Evolutionary conservation across 306 rosid genomes (phyloP).

Genomic region (Quercus berberidifolia): DNA sequence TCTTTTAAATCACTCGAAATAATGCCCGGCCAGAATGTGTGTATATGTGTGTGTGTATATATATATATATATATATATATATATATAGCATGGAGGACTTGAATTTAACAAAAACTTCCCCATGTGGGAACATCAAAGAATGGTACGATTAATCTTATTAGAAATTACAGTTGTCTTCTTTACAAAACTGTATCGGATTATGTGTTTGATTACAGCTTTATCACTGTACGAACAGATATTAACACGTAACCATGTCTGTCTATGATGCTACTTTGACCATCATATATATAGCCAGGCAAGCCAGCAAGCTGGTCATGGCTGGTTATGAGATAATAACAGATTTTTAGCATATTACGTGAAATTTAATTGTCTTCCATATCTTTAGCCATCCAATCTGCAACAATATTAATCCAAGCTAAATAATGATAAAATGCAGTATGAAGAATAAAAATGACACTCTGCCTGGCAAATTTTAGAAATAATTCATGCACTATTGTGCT

Average conservation of each 20-base stretch:
- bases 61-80: not conserved
- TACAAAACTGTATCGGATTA: not conserved
- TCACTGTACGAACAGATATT: slow-evolving; percentile 17
- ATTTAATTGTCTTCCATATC: not conserved
- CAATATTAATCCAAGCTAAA: not conserved
- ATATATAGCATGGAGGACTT: slow-evolving; percentile 8
- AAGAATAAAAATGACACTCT: no score
- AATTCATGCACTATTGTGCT: no score
- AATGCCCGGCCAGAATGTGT: not conserved
- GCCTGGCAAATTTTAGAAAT: no score
- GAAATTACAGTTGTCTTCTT: slow-evolving; percentile 31
- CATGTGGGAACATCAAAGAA: slow-evolving; percentile 32
- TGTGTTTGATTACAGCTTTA: slow-evolving; percentile 20
- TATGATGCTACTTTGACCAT: slow-evolving; percentile 19
- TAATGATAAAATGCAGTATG: not conserved
- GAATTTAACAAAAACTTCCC: slow-evolving; percentile 6
- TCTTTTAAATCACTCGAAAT: slow-evolving; percentile 3
- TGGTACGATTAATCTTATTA: slow-evolving; percentile 7
- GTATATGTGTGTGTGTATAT: no score
- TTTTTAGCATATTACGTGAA: not conserved
- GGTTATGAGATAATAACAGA: slow-evolving; percentile 28
- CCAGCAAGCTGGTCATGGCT: slow-evolving; percentile 25
- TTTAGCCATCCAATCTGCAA: not conserved
- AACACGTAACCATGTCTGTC: not conserved
- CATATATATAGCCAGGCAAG: slow-evolving; percentile 18